A percentile compares a stretch with the other conserved stretches of the same genome.
These are phyloP conservation scores for Wakefieldia striispora DNA, from an alignment of 768 basidiomycete species.

Conservation along the genomic window DNA sequence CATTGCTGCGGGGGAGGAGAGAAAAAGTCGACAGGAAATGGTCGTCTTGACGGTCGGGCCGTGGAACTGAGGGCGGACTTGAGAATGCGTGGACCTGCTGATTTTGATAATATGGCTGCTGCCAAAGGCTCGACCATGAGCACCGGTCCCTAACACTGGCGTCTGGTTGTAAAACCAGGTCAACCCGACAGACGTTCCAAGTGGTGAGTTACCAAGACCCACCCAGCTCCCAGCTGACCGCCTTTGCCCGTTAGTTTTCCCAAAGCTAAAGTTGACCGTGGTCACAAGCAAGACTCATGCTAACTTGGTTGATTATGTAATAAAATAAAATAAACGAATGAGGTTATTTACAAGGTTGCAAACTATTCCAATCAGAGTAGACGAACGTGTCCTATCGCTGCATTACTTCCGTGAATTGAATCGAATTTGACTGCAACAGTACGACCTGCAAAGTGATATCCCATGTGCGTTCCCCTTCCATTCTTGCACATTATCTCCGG, in stretches of 20 bases:
- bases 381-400: too few species aligned
- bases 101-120: constrained; percentile 45
- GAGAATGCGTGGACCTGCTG: constrained; percentile 25
- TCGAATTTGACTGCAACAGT: too few species aligned
- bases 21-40: constrained; percentile 47
- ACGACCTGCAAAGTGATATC: constrained; percentile 2
- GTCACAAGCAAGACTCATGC: neutral
- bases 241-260: constrained; percentile 5
- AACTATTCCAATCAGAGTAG: neutral
- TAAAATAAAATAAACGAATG: constrained; percentile 9
- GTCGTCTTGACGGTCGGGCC: constrained; percentile 28
- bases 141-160: constrained; percentile 20
- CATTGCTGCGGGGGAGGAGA: constrained; percentile 50
- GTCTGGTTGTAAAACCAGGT: neutral
- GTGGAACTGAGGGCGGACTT: constrained; percentile 30
- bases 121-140: constrained; percentile 67
- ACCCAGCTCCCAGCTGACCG: constrained; percentile 17
- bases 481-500: constrained; percentile 7
- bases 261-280: neutral
- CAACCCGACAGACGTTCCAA: neutral
- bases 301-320: constrained; percentile 17
- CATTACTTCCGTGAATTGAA: too few species aligned
- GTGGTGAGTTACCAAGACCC: neutral
- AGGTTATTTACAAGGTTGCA: too few species aligned
- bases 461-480: constrained; percentile 2